Base-by-base conservation (phyloP, 805 yeast species). In the Nakazawaea holstii region DNA sequence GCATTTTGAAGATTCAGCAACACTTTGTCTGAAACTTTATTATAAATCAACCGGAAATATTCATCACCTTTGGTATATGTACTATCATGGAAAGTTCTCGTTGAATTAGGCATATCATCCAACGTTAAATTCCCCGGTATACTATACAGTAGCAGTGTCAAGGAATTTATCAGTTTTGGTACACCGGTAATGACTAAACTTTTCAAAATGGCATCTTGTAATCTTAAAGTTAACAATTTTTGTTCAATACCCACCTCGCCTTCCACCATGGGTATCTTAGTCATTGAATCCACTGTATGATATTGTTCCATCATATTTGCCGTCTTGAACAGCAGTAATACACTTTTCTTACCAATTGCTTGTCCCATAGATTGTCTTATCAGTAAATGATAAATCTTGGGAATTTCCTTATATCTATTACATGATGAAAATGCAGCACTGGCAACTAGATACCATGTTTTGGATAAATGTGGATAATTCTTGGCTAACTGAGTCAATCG, bases 141-240 rank as follows among this genome's bases (percentile, higher is more conserved):
- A 1, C 72, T 80, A 27, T 74, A 74, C 50, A 78, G 79, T 48
- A 90, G 68, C 14, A 73, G 70, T 55, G 78, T 83, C 57, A 91
- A 65, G 1, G 95, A 76, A 61, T 90, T 91, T 61, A 91, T 91
- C 1, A 90, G 78, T 55, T 82, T 83, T 1, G 97, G 97, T 11
- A 90, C 70, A 0, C 97, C 97, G 13, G 82, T 79, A 40, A 91
- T 66, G 0, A 96, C 95, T 0, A 85, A 75, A 3, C 88, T 73
- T 59, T 90, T 91, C 57, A 91, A 66, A 2, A 91, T 66, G 8
- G 90, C 82, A 57, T 91, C 97, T 50, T 95, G 70, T 45, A 85
- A 68, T 54, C 84, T 77, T n/a, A n/a, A n/a, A 36, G 70, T 69
- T 0, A 41, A 31, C 8, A 26, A 24, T 6, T 24, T 11, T 38